Base-by-base conservation (phyloP, 2,329 filamentous ascomycete species). In the Diaporthe ampelina region DNA sequence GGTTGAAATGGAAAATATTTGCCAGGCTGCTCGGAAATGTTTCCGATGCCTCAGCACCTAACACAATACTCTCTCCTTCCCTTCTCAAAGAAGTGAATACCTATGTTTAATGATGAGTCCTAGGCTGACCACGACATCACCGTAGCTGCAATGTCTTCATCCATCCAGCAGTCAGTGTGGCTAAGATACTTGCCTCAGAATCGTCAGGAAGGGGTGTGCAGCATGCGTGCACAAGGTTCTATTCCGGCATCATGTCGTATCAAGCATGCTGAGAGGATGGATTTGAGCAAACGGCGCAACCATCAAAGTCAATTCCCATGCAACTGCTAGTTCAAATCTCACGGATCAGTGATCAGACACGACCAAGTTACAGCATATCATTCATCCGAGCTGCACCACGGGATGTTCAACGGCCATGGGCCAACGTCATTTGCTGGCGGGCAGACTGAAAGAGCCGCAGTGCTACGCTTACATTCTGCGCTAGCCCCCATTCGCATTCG, bases 401-500 rank as follows among this genome's bases (percentile, higher is more conserved):
- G 17, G 29, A n/a, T 32, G 54, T 57, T 57, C 3, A 15, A 57
- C 17, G 19, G 15, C 8, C 29, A 57, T 9, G 6, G 54, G 10
- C 17, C 4, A 57, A 21, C 17, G 13, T 35, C 17, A 13, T 35
- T 57, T 5, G 54, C 54, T 35, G 24, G 29, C 54, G 54, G 54
- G 54, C 6, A 50, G 11, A 35, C 37, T 48, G 17, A 24, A 19
- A 35, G n/a, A 11, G 24, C n/a, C 50, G 32, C 15, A 40, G n/a
- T 15, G 52, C 17, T 50, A 29, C 26, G 37, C 37, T 43, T 50
- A 9, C 19, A 65, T 65, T 43, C 43, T 32, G 19, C 52, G 54
- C 67, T 70, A 70, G 21, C 67, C 67, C 57, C 67, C 10, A n/a
- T 57, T 57, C 67, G 52, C 54, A 58, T 70, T 52, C 37, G n/a